Evolutionary conservation across 345 rosid genomes (phyloP), one percentile per base, ranked within the genome.

Genomic region (Gossypium raimondii): DNA sequence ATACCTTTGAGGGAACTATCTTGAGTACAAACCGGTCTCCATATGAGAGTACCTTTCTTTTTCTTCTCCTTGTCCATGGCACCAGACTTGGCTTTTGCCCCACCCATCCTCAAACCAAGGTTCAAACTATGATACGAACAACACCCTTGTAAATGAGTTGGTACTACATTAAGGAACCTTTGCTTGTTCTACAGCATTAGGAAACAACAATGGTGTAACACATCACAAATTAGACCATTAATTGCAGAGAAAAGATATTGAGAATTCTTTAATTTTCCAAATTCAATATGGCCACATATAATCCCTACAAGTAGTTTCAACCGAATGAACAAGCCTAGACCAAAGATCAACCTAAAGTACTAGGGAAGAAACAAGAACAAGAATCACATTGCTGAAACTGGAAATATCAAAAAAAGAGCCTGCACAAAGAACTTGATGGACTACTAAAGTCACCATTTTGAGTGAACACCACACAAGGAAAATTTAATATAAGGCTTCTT

Each of bases 1-100:
- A 69, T 78, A 91, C 97, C 98, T 76, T 86, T 83, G 53, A 25
- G 1, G 59, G 83, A 75, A 81, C 76, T 77, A 71, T 89, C 81
- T 43, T 77, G 83, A 77, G 82, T 77, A 79, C 88, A 84, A 52
- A 87, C 76, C 13, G 90, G 88, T 76, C 85, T 89, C 97, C 97
- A 85, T 10, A 72, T 83, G 44, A 18, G 83, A 77, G 77, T 79
- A 7, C 70, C 73, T 24, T 64, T 74, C 81, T 85, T 88, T 48
- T 11, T 64, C 81, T 81, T 86, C 79, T 80, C 48, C 73, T 75
- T 72, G 45, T 81, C 87, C 82, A 76, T 75, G 4, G 69, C 27
- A 11, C 69, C 74, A 2, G 22, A 20, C 13, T 73, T 74, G 72
- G 73, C 73, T 78, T 84, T 78, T 2, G 20, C 61, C 53, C 75